Base-by-base conservation (phyloP, 2,329 filamentous ascomycete species). In the Colletotrichum sp. region DNA sequence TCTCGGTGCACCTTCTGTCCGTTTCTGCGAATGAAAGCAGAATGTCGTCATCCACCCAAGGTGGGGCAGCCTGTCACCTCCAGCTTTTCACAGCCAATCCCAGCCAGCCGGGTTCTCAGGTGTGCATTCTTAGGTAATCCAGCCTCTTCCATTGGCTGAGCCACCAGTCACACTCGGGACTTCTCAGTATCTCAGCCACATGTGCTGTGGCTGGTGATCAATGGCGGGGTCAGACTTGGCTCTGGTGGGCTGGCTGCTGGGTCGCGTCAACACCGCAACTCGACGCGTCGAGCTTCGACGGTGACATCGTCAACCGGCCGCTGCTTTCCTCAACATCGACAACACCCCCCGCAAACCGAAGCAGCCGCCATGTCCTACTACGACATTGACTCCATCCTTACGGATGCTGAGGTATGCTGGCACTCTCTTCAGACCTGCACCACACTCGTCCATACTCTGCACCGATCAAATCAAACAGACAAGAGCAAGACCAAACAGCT, bases 341-440 rank as follows among this genome's bases (percentile, higher is more conserved):
- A 13, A 36, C 12, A n/a, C 28, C 28, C 26, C 1, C 24, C 16
- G 21, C 6, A 0, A n/a, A 26, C 7, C 13, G 12, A 2, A 26
- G 8, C 9, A 65, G 10, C 4, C 15, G 36, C 7, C 39, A 77
- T 93, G 92, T 95, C 94, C 49, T 98, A 98, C 88, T 98, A 97
- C 88, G 93, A 96, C 83, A 91, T 96, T 74, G 93, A 96, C 80
- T 90, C 94, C 77, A 97, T 98, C 86, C 90, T 97, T 60, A 97
- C 95, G 12, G 95, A 97, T 84, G 93, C 95, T 66, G 95, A 96
- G 87, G 93, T 94, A 88, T 62, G 78, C 24, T n/a, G 15, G 39
- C 24, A 18, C 5, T 52, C 32, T n/a, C 78, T 39, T 34, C 34
- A 65, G 32, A 18, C n/a, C 18, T 6, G 44, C 7, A 30, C 18